These are phyloP conservation scores for Heliosperma pusillum DNA, from an alignment of 148 eudicot species.

Conservation along the genomic window DNA sequence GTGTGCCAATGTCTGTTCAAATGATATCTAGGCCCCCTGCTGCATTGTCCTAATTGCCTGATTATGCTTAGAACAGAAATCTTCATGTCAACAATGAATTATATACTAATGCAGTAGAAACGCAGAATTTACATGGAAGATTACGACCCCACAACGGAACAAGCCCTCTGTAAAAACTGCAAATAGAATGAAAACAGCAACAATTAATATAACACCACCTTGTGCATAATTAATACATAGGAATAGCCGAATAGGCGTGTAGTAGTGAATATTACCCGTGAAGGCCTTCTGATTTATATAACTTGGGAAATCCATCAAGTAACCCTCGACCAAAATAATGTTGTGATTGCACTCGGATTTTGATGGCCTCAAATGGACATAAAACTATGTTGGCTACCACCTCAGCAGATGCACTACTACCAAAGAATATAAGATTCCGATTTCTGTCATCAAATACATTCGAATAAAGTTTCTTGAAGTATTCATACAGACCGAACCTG, in stretches of 20 bases:
- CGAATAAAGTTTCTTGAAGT: conserved; percentile 57
- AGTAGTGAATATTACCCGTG: conserved; percentile 37
- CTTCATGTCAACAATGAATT: background rate
- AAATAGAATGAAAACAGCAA: conserved; percentile 20
- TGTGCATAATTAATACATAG: background rate
- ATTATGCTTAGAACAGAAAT: background rate
- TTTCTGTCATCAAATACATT: conserved; percentile 36
- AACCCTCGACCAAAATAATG: conserved; percentile 60
- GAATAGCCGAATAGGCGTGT: background rate
- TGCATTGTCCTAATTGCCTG: background rate
- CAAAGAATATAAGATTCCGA: conserved; percentile 49
- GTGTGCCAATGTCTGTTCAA: too few species aligned
- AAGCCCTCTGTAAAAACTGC: conserved; percentile 64
- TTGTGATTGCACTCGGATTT: conserved; percentile 66
- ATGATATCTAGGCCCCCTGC: too few species aligned
- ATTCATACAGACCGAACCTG: conserved; percentile 63
- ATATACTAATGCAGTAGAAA: conserved; percentile 12
- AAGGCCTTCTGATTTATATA: conserved; percentile 49
- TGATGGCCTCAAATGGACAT: conserved; percentile 72
- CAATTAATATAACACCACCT: conserved; percentile 2
- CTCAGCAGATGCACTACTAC: conserved; percentile 67
- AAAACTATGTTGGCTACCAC: conserved; percentile 61
- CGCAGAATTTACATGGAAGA: conserved; percentile 57
- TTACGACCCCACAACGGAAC: conserved; percentile 68
- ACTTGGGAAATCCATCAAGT: conserved; percentile 62